A percentile compares a stretch with the other conserved stretches of the same genome.
Conservation (phyloP, 331 rosid genomes). For the Dryas integrifolia region DNA sequence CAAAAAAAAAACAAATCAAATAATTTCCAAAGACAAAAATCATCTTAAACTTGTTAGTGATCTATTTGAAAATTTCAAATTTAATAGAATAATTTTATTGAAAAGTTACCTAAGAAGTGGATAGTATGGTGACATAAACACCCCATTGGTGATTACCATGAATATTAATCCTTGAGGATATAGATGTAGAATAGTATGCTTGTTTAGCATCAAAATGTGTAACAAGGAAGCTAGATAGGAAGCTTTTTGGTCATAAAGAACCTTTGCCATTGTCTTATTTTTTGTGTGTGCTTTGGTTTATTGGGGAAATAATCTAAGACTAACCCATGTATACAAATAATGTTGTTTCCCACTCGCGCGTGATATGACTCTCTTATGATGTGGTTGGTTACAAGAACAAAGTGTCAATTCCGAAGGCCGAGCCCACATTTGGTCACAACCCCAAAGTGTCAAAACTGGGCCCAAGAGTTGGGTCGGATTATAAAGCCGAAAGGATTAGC, state of each 20-base stretch:
- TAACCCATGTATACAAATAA: background rate
- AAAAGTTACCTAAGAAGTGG: no score
- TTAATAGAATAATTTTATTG: no score
- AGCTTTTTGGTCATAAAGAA: background rate
- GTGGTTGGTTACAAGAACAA: background rate
- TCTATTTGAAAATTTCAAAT: no score
- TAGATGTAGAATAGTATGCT: background rate
- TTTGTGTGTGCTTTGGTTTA: background rate
- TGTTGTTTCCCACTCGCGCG: conserved; percentile 2
- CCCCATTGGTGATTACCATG: background rate
- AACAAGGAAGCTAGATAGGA: background rate
- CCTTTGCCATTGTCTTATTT: background rate
- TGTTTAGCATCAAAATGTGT: background rate
- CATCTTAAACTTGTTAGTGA: no score
- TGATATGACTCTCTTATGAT: background rate
- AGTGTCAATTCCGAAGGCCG: background rate
- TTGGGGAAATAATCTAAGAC: background rate
- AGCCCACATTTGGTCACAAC: background rate
- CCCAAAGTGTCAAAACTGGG: background rate
- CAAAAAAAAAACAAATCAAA: no score
- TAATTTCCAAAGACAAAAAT: no score
- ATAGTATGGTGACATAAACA: no score
- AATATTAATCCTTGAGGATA: background rate
- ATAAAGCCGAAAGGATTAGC: background rate
- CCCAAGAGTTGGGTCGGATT: conserved; percentile 5